Evolutionary conservation across 2,329 filamentous ascomycete species (phyloP).

Genomic region (Colletotrichum tofieldiae): DNA sequence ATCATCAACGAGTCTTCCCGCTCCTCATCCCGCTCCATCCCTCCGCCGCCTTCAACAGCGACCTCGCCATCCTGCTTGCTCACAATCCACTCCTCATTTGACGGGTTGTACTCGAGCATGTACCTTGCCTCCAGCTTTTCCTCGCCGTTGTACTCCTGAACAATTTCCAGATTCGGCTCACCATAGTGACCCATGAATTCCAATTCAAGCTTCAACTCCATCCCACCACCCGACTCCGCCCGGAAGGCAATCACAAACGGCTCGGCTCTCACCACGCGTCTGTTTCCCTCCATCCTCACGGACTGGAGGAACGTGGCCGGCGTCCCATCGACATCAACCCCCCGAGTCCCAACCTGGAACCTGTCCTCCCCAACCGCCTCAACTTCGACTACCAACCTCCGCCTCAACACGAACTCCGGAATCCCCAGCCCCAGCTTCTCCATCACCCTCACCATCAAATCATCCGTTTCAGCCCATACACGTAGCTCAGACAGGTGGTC

Average conservation of each 20-base stretch:
- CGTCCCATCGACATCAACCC: constrained; percentile 59
- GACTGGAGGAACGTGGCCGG: constrained; percentile 58
- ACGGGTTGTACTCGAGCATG: constrained; percentile 51
- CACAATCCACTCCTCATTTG: constrained; percentile 48
- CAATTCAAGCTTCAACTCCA: constrained; percentile 55
- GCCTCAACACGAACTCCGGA: constrained; percentile 56
- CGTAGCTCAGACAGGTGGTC: constrained; percentile 54
- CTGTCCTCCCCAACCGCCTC: constrained; percentile 44
- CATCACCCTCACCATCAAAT: constrained; percentile 60
- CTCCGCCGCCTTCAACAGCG: not conserved
- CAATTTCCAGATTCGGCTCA: constrained; percentile 57
- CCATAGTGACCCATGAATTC: constrained; percentile 65
- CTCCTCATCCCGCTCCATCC: not conserved
- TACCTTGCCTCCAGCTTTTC: constrained; percentile 42
- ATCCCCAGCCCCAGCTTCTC: constrained; percentile 54
- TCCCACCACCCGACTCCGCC: constrained; percentile 45
- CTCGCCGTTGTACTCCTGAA: constrained; percentile 42
- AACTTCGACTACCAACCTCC: constrained; percentile 52
- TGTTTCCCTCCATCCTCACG: constrained; percentile 56
- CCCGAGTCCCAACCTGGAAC: constrained; percentile 51
- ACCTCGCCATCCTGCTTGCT: not conserved
- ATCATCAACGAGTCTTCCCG: constrained; percentile 15
- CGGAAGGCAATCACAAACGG: constrained; percentile 57
- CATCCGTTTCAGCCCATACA: constrained; percentile 55
- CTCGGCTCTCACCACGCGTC: constrained; percentile 54